Conservation (phyloP, 2,329 filamentous ascomycete species). For the Penicillium sp. region DNA sequence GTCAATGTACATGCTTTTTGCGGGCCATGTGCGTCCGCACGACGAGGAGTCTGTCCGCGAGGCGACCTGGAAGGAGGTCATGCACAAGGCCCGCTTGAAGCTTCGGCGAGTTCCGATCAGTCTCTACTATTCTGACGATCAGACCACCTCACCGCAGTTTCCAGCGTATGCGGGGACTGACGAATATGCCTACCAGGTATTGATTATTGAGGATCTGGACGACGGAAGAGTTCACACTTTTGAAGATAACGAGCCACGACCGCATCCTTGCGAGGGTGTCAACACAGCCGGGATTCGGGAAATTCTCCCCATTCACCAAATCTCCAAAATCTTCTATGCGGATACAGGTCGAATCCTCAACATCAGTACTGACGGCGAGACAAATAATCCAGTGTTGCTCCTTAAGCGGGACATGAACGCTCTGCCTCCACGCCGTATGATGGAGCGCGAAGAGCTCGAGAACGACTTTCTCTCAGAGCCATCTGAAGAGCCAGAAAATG, state of each 20-base stretch:
- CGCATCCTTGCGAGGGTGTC: constrained; percentile 57
- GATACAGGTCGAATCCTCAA: constrained; percentile 86
- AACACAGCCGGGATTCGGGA: constrained; percentile 59
- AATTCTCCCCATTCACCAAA: constrained; percentile 62
- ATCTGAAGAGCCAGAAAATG: constrained; percentile 37
- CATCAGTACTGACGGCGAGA: constrained; percentile 62
- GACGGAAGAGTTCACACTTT: constrained; percentile 63
- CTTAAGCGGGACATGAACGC: constrained; percentile 66
- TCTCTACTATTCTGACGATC: constrained; percentile 29
- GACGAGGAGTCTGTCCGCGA: constrained; percentile 55
- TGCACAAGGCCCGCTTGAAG: constrained; percentile 84
- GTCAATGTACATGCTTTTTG: constrained; percentile 92
- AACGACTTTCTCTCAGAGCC: constrained; percentile 26
- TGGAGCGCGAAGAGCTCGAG: constrained; percentile 44
- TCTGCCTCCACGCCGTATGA: constrained; percentile 55
- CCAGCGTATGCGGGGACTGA: constrained; percentile 43
- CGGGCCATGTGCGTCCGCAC: constrained; percentile 61
- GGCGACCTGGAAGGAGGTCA: constrained; percentile 89
- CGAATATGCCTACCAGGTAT: constrained; percentile 73
- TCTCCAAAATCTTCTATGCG: constrained; percentile 90
- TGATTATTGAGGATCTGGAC: constrained; percentile 76
- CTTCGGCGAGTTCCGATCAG: constrained; percentile 64
- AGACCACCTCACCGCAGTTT: constrained; percentile 22
- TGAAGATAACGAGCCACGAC: constrained; percentile 54
- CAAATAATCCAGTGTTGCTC: constrained; percentile 67